Percentiles rank a stretch among this genome's conserved stretches.
These are phyloP conservation scores for Arachis hypogaea DNA, from an alignment of 306 rosid species.

Conservation along the genomic window DNA sequence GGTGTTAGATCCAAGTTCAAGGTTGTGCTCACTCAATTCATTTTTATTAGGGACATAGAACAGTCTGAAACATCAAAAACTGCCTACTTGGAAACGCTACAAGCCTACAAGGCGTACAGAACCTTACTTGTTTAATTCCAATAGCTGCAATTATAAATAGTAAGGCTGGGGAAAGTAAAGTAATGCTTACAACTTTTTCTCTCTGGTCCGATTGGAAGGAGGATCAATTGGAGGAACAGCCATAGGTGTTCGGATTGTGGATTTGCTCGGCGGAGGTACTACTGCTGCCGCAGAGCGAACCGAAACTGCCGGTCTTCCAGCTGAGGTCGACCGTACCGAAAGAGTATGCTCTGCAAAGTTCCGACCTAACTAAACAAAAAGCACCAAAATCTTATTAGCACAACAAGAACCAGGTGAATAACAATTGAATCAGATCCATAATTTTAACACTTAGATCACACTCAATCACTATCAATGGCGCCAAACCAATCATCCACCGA, in stretches of 20 bases:
- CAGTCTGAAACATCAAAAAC: too few relatives aligned
- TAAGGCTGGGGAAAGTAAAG: not conserved
- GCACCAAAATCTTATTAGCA: conserved; percentile 63
- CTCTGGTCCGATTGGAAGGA: conserved; percentile 72
- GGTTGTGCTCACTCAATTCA: too few relatives aligned
- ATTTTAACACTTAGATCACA: conserved; percentile 28
- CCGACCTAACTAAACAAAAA: conserved; percentile 96
- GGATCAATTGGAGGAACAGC: conserved; percentile 90
- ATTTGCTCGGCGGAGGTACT: conserved; percentile 53
- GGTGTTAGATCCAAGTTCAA: too few relatives aligned
- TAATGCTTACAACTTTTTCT: conserved; percentile 57
- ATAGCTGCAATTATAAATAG: not conserved
- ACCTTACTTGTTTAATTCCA: not conserved
- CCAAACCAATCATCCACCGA: conserved; percentile 20
- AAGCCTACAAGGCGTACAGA: not conserved
- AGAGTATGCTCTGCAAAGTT: conserved; percentile 82
- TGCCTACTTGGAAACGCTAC: conserved; percentile 18
- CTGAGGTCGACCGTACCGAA: conserved; percentile 79
- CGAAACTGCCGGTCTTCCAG: conserved; percentile 83
- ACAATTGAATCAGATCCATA: conserved; percentile 33
- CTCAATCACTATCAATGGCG: not conserved
- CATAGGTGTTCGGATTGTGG: conserved; percentile 66
- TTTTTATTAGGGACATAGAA: too few relatives aligned
- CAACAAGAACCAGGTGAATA: conserved; percentile 22
- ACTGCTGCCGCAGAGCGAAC: conserved; percentile 58